Evolutionary conservation across 768 basidiomycete species (phyloP), one percentile per base, ranked within the genome.

Genomic region (Boletus sp.): DNA sequence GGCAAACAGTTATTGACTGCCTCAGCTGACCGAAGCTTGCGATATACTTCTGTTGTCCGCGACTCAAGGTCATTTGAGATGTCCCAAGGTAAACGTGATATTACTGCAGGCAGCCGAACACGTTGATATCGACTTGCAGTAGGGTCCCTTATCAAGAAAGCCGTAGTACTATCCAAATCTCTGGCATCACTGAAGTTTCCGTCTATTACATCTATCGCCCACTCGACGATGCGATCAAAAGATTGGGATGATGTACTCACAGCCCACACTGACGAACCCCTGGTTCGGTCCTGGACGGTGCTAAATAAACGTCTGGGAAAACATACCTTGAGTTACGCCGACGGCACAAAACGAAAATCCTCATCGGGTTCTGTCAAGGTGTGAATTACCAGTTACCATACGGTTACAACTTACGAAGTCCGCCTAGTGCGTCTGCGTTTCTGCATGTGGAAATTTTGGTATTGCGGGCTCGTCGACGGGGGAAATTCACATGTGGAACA

Each of bases 221-320:
- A 84, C 69, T 93, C 93, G 1, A 79, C 84, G 1, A 77, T 87
- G 1, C 82, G 94, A 27, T 79, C 90, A 9, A 96, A 93, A 69
- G 95, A 99, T 58, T 99, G 97, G 97, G 96, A 98, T 65, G 94
- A 98, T 64, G 87, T 98, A 41, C 69, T 99, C 6, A 94, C 95
- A n/a, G 83, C 84, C 0, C 95, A 98, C 68, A 75, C 81, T 1
- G 91, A 93, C 44, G 94, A 96, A 62, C 77, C 82, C 4, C 80
- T 86, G 52, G 89, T 89, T 2, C 79, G 96, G 34, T 88, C 92
- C 21, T 99, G 96, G 96, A 85, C 84, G 4, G 88, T 93, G 69
- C 76, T 82, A 54, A 83, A 85, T 58, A 96, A 96, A 74, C 79
- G 83, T 48, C 64, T 91, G 8, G 96, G 96, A 7, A 87, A 88